Percentiles rank a stretch among this genome's conserved stretches.
These are phyloP conservation scores for Lentinula guzmanii DNA, from an alignment of 768 basidiomycete genomes.

Conservation along the genomic window DNA sequence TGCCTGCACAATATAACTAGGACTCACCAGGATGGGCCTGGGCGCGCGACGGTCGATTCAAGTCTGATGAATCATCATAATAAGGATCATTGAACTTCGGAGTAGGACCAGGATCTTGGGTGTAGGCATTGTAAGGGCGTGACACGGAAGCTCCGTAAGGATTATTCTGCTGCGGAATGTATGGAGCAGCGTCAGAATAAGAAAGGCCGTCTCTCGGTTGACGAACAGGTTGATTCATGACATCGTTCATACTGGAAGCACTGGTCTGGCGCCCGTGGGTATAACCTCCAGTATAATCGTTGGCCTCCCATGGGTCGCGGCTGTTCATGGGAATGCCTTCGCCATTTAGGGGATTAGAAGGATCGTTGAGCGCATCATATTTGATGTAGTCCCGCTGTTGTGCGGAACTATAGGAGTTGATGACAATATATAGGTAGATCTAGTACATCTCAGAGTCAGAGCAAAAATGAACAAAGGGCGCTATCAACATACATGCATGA, in stretches of 20 bases:
- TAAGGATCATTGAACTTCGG: slow-evolving; percentile 29
- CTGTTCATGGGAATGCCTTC: slow-evolving; percentile 59
- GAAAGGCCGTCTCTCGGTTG: slow-evolving; percentile 37
- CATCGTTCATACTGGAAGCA: slow-evolving; percentile 46
- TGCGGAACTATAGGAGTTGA: slow-evolving; percentile 57
- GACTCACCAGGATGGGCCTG: slow-evolving; percentile 47
- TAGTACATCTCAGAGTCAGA: slow-evolving; percentile 18
- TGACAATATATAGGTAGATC: slow-evolving; percentile 41
- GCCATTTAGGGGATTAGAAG: slow-evolving; percentile 42
- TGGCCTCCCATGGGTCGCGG: slow-evolving; percentile 69
- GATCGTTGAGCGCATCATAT: slow-evolving; percentile 68
- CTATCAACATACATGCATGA: slow-evolving; percentile 53
- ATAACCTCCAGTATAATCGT: slow-evolving; percentile 28
- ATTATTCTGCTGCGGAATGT: slow-evolving; percentile 24
- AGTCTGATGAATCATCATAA: slow-evolving; percentile 18
- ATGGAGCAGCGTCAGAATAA: slow-evolving; percentile 24
- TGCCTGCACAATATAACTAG: slow-evolving; percentile 13
- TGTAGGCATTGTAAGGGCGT: slow-evolving; percentile 25
- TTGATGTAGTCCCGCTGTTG: slow-evolving; percentile 80
- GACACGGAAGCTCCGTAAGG: slow-evolving; percentile 7
- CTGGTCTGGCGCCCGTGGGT: slow-evolving; percentile 52
- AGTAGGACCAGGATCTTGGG: slow-evolving; percentile 32
- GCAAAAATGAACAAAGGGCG: slow-evolving; percentile 4
- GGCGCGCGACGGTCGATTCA: slow-evolving; percentile 29
- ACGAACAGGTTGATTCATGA: slow-evolving; percentile 43